Evolutionary conservation across 2,329 filamentous ascomycete genomes (phyloP), one percentile per base, ranked within the genome.

Genomic region (Phaeomoniella chlamydospora): DNA sequence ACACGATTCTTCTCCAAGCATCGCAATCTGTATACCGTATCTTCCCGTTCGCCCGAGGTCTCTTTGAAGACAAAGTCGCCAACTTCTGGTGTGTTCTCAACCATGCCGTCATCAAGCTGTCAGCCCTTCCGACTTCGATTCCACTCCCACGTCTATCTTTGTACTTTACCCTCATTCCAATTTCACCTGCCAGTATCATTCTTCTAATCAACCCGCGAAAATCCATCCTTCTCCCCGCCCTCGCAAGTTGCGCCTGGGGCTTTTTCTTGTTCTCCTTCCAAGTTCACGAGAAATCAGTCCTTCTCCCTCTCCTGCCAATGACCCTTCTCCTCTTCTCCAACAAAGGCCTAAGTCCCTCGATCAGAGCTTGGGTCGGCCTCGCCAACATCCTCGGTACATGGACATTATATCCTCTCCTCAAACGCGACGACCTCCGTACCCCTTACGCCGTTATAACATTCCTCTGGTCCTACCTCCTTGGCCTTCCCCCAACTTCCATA

Each of bases 181-280:
- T 94, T 39, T 55, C 81, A 1, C 77, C 85, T 0, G 79, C 88
- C 0, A 94, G 86, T 50, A 47, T 80, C 3, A 68, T 94, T 34
- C 68, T 96, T 17, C 82, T 94, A 53, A 54, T 85, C 37, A 77
- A 77, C 34, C 90, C 90, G 0, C 72, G 74, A 33, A 87, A 80
- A 47, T 72, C 78, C 30, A 67, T 90, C 3, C 61, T 96, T 11
- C 86, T 86, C 1, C 70, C 83, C 22, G 83, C 83, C 0, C 74
- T 96, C 39, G 80, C 87, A 2, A 71, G 81, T 2, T 86, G 83
- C 0, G 82, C 87, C 2, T 98, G 90, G 90, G 88, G 81, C 0
- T 98, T 98, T 65, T 98, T 96, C 56, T 67, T 98, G 12, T 96
- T 92, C 62, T 92, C 85, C 49, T 98, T 93, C 55, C 90, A 98